phyloP scores from a whole-genome alignment of 768 basidiomycete species.

The Boletellus ananiceps region DNA sequence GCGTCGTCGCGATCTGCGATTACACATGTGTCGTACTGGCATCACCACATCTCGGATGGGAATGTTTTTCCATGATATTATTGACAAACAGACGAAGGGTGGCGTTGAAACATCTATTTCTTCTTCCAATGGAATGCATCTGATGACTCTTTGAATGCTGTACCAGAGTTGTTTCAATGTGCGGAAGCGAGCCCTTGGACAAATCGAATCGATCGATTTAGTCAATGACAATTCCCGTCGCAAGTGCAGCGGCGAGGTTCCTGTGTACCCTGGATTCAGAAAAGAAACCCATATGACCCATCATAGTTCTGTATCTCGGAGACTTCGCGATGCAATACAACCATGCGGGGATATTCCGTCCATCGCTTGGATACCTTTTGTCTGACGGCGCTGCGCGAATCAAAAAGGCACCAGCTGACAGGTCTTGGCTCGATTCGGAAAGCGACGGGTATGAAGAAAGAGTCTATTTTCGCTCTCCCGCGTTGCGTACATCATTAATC shows the following conservation, averaged over 20 bases:
- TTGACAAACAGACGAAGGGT: background rate
- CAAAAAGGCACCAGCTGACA: slow-evolving; percentile 14
- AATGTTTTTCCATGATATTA: background rate
- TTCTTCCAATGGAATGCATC: slow-evolving; percentile 2
- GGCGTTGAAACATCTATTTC: slow-evolving; percentile 1
- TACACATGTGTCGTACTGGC: background rate
- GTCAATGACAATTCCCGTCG: slow-evolving; percentile 6
- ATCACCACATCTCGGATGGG: background rate
- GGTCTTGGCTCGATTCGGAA: slow-evolving; percentile 7
- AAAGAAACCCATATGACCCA: background rate
- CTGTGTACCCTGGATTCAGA: slow-evolving; percentile 1
- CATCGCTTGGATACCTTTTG: slow-evolving; percentile 5
- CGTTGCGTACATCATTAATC: slow-evolving; percentile 2
- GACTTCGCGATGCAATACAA: slow-evolving; percentile 16
- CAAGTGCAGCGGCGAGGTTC: background rate
- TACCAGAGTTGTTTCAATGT: background rate
- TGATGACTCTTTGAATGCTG: background rate
- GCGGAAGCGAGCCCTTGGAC: background rate
- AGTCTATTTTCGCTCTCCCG: slow-evolving; percentile 5
- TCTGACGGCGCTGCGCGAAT: slow-evolving; percentile 8
- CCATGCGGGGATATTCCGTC: slow-evolving; percentile 20
- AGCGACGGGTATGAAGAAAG: background rate
- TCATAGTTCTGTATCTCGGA: background rate
- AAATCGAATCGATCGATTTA: slow-evolving; percentile 10
- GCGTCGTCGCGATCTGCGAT: background rate